Conservation (phyloP, 2,329 filamentous ascomycete species). For the Colletotrichum theobromicola region DNA sequence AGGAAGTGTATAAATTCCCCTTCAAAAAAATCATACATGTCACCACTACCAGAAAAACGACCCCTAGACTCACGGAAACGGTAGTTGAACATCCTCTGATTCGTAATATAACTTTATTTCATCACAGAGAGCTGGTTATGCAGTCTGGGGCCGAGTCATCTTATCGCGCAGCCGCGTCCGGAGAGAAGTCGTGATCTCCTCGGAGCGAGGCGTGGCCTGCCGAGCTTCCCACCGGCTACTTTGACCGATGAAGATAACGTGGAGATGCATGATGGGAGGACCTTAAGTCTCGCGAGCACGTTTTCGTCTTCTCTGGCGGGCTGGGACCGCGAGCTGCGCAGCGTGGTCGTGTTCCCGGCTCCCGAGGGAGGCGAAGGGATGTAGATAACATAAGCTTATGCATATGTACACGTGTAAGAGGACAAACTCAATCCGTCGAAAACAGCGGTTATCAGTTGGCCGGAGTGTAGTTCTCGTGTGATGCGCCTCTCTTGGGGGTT, state of each 20-base stretch:
- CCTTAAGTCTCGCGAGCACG: neutral
- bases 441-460: rapidly evolving
- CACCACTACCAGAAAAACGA: neutral
- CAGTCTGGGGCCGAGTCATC: neutral
- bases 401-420: neutral
- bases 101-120: neutral
- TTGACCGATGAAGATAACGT: neutral
- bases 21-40: neutral
- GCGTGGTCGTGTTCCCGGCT: neutral
- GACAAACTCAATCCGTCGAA: neutral
- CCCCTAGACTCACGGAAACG: rapidly evolving
- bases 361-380: neutral
- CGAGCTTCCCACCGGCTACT: neutral
- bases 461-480: neutral
- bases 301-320: neutral
- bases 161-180: neutral
- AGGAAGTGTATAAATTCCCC: rapidly evolving
- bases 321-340: too few relatives aligned
- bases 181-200: rapidly evolving
- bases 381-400: neutral
- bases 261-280: neutral
- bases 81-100: rapidly evolving
- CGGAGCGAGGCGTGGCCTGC: neutral
- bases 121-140: neutral
- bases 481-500: neutral